Evolutionary conservation across 768 basidiomycete species (phyloP).

Genomic region (Russula earlei): DNA sequence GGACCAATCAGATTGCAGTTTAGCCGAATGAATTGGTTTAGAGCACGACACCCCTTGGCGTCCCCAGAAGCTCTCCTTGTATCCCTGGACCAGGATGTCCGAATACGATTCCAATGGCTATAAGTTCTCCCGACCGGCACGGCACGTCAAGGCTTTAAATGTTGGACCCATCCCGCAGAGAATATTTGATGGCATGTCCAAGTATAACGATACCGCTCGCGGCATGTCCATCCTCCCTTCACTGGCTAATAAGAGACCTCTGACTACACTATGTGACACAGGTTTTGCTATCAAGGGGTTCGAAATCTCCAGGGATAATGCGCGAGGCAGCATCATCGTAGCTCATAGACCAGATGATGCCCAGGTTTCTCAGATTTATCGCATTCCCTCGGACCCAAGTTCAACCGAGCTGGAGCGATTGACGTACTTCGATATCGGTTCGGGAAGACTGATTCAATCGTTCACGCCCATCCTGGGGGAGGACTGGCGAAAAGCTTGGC

Average conservation of each 20-base stretch:
- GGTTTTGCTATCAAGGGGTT: constrained; percentile 1
- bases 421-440: constrained; percentile 33
- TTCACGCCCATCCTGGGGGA: constrained; percentile 30
- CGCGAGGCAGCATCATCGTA: constrained; percentile 26
- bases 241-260: background rate
- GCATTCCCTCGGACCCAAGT: constrained; percentile 26
- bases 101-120: constrained; percentile 18
- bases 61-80: no score
- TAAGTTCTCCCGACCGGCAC: constrained; percentile 29
- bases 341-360: constrained; percentile 33
- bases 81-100: background rate
- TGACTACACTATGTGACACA: background rate
- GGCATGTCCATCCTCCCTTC: constrained; percentile 19
- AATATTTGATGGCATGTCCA: constrained; percentile 30
- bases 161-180: constrained; percentile 27
- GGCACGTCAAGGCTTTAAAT: constrained; percentile 33
- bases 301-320: constrained; percentile 3
- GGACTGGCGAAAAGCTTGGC: constrained; percentile 34
- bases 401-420: constrained; percentile 27
- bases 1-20: no score
- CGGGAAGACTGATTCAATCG: constrained; percentile 29
- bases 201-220: constrained; percentile 33
- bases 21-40: no score
- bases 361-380: constrained; percentile 32
- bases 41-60: no score